Evolutionary conservation across 345 rosid species (phyloP).

Genomic region (Salix purpurea): DNA sequence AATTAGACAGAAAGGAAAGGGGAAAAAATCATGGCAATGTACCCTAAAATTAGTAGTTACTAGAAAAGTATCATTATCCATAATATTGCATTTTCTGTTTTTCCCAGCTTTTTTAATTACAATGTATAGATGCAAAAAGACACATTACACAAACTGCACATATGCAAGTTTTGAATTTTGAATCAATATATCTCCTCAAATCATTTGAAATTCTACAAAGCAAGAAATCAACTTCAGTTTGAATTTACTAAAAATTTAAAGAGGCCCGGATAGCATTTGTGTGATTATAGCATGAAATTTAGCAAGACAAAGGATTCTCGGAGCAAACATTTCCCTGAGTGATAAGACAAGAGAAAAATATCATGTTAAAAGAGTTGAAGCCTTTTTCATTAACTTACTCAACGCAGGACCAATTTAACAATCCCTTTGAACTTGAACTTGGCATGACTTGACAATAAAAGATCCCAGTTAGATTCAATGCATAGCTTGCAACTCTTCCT

Average conservation of each 20-base stretch:
- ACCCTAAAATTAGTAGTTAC: background rate
- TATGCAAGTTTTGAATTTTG: background rate
- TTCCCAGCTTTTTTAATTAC: background rate
- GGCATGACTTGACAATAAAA: constrained; percentile 58
- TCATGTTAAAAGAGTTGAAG: background rate
- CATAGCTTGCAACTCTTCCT: constrained; percentile 58
- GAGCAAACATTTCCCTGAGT: background rate
- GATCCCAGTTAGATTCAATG: constrained; percentile 71
- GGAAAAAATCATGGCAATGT: background rate
- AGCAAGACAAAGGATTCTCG: background rate
- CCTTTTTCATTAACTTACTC: constrained; percentile 51
- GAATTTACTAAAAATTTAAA: background rate
- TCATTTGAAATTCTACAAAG: background rate
- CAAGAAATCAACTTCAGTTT: background rate
- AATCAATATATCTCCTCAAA: background rate
- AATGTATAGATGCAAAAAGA: background rate
- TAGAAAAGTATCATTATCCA: background rate
- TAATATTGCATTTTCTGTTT: background rate
- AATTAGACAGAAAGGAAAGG: background rate
- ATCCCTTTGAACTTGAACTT: constrained; percentile 36
- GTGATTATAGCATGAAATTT: background rate
- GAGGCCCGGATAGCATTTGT: background rate
- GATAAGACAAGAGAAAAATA: background rate
- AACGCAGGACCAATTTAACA: constrained; percentile 27
- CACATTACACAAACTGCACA: background rate